Evolutionary conservation across 169 alveolate genomes (phyloP), one percentile per base, ranked within the genome.

Genomic region (Cryptosporidium parvum): DNA sequence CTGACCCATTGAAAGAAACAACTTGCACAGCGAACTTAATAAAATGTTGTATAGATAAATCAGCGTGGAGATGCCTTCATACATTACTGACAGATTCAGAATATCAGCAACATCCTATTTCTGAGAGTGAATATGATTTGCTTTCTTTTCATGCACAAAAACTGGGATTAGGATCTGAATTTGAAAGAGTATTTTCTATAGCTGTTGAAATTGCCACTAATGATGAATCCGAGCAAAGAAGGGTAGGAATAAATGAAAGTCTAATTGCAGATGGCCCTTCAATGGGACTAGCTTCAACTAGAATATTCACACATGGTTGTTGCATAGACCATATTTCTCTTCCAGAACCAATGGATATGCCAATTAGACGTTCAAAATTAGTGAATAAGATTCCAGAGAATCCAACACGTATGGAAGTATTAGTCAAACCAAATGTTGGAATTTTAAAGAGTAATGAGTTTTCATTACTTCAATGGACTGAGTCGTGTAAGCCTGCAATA

Each of bases 281-380:
- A 23, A 37, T 42, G 31, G 89, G 89, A 14, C 89, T 80, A 33
- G 89, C 75, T 26, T 80, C 80, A 42, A 80, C 89, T 33, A 59
- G 75, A 33, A 42, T 80, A 14, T 80, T 80, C 52, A 80, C 89
- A 10, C 65, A 59, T 10, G 45, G 48, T 35, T 85, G 86, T 85
- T 96, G 98, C 85, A 68, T 91, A 35, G 93, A 95, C 29, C 98
- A 96, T 80, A 92, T 96, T 65, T 94, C 96, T 16, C 95, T 95
- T 3, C 98, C 97, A 3, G 98, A 96, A 68, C 98, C 98, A 14
- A 93, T 95, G 58, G 98, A 96, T 75, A 80, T 93, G 39, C 98
- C 98, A 2, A 75, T 94, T 52, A 71, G 94, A 73, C 92, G 97
- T 29, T 91, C 93, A 51, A 93, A 93, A 85, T 91, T 96, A 51